Percentiles rank a stretch among this genome's conserved stretches.
Conservation (phyloP, 176 grass and related monocot species). For the Otatea glauca region DNA sequence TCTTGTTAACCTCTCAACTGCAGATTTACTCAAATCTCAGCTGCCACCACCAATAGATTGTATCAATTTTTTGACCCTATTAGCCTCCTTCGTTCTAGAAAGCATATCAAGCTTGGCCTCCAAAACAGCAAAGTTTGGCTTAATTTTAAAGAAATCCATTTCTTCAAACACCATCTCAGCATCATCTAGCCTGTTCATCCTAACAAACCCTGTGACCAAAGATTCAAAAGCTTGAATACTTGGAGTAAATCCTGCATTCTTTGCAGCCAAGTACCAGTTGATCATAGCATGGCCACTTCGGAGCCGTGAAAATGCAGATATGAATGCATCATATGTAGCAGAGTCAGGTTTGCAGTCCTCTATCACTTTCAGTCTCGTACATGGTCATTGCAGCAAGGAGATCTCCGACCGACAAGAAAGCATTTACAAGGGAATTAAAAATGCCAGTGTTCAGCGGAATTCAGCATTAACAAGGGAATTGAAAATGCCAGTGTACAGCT, state of each 20-base stretch:
- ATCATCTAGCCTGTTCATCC: constrained; percentile 51
- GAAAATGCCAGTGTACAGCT: too few relatives aligned
- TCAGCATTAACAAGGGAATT: too few relatives aligned
- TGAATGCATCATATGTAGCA: constrained; percentile 51
- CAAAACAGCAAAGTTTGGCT: constrained; percentile 50
- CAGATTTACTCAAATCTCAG: constrained; percentile 47
- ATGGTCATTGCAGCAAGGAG: constrained; percentile 53
- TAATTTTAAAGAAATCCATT: constrained; percentile 45
- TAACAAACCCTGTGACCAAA: constrained; percentile 52
- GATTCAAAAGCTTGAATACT: constrained; percentile 51
- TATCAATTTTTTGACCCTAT: constrained; percentile 39
- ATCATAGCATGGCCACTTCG: constrained; percentile 49
- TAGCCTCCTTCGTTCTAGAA: constrained; percentile 37
- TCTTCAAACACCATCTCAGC: too few relatives aligned
- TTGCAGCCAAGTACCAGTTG: constrained; percentile 56
- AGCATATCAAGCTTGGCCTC: constrained; percentile 52
- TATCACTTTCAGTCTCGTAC: constrained; percentile 49
- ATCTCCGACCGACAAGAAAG: constrained; percentile 49
- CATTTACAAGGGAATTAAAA: constrained; percentile 48
- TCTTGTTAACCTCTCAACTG: constrained; percentile 37
- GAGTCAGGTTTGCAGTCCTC: constrained; percentile 46
- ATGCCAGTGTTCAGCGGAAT: constrained; percentile 47
- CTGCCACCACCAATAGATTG: constrained; percentile 7
- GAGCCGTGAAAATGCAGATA: constrained; percentile 43
- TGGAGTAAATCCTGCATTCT: constrained; percentile 57